Evolutionary conservation across 106 monocot genomes (phyloP).

Genomic region (Dendrobium huoshanense): DNA sequence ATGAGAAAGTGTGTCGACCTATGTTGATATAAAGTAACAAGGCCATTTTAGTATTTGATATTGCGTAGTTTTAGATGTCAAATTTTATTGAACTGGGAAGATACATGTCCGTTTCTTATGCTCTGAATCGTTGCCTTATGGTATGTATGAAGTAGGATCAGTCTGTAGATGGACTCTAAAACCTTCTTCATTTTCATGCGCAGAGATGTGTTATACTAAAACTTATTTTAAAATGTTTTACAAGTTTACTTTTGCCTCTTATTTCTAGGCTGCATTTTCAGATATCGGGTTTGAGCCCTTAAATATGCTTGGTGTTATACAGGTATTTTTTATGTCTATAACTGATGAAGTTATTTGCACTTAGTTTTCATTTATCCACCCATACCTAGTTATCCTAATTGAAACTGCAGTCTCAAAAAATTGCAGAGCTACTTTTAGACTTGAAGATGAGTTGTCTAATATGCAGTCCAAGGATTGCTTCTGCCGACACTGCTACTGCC

Average conservation of each 20-base stretch:
- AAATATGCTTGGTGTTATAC: constrained; percentile 97
- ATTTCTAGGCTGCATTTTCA: constrained; percentile 48
- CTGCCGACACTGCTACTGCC: constrained; percentile 68
- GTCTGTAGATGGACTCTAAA: too few species aligned
- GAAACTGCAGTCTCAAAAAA: constrained; percentile 79
- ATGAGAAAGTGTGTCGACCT: background rate
- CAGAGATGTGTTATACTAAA: background rate
- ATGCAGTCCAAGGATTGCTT: constrained; percentile 63
- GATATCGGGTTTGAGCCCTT: constrained; percentile 68
- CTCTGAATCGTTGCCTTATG: background rate
- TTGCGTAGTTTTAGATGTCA: background rate
- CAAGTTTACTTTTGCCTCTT: background rate
- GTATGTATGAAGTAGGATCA: too few species aligned
- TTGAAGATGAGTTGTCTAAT: constrained; percentile 58
- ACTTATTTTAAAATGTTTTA: background rate
- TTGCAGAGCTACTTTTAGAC: constrained; percentile 84
- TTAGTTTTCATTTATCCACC: background rate
- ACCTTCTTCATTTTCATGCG: too few species aligned
- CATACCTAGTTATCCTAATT: background rate
- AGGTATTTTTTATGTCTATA: constrained; percentile 32
- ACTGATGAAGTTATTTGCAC: background rate
- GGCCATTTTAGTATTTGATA: background rate
- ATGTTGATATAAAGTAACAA: background rate
- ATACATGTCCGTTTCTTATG: background rate
- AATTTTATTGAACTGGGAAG: background rate